Percentiles rank a stretch among this genome's conserved stretches.
phyloP scores from a whole-genome alignment of 2,329 filamentous ascomycete species.

The Didymella keratinophila region DNA sequence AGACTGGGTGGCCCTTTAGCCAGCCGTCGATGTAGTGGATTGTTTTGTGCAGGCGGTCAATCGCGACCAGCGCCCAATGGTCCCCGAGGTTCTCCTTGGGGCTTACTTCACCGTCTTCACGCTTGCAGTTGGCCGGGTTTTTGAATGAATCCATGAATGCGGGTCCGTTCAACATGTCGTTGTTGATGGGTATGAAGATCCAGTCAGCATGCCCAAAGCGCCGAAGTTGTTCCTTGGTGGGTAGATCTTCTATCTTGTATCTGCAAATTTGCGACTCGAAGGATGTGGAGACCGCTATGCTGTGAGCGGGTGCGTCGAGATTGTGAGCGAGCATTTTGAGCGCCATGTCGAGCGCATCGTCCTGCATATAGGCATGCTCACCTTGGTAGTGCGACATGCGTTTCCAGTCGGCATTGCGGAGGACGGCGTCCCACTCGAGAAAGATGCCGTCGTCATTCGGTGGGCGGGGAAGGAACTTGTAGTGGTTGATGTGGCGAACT shows the following conservation, averaged over 20 bases:
- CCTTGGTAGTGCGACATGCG: constrained; percentile 10
- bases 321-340: constrained; percentile 25
- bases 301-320: constrained; percentile 7
- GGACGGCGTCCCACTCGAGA: constrained; percentile 1
- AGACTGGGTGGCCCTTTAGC: no score
- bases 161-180: constrained; percentile 19
- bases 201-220: constrained; percentile 10
- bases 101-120: neutral
- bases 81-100: neutral
- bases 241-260: neutral
- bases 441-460: neutral
- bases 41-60: neutral
- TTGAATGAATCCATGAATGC: no score
- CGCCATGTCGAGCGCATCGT: constrained; percentile 30
- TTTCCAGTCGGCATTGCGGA: constrained; percentile 26
- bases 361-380: constrained; percentile 27
- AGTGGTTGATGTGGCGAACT: neutral
- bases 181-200: constrained; percentile 40
- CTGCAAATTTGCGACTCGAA: constrained; percentile 17
- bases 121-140: neutral
- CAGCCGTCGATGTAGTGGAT: neutral
- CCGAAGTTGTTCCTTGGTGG: constrained; percentile 18
- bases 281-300: constrained; percentile 32
- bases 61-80: neutral
- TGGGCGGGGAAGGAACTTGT: neutral